Evolutionary conservation across 352 stramenopile species (phyloP), one percentile per base, ranked within the genome.

Genomic region (Lagenidium giganteum): DNA sequence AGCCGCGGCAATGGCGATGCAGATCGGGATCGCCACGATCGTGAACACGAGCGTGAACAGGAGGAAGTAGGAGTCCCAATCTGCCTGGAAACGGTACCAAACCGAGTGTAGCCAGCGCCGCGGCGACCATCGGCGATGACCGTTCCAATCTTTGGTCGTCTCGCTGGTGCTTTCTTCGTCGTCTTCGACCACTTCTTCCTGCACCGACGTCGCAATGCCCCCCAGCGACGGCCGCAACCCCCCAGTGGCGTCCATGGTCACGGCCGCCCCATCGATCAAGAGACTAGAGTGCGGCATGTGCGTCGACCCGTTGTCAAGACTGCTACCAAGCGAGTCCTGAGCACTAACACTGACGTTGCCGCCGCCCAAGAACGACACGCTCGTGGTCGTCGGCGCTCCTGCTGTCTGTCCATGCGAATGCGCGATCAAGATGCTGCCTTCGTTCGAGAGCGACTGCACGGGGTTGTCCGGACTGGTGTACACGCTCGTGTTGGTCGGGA

Each of bases 391-490:
- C 30, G 30, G 43, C 12, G 17, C 22, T 8, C 18, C 53, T 11
- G 54, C 48, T 8, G 51, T 41, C 35, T 68, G 59, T 11, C 47
- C 50, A 47, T 80, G 67, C 16, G 69, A 61, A 53, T 89, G 73
- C 41, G 77, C 66, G 49, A 87, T 85, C 42, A 90, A 65, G 45
- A 90, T 86, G 13, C 72, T n/a, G n/a, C n/a, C n/a, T n/a, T n/a
- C n/a, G n/a, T n/a, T n/a, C n/a, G n/a, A n/a, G 11, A 75, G 46
- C 30, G 78, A 83, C 33, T 74, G 78, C 57, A 83, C 61, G 46
- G 87, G 84, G 44, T 90, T 90, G 40, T 73, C 70, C 14, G 74
- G 72, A 42, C 73, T 90, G 11, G 74, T 83, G 45, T 80, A 90
- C 27, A 87, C 72, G 24, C 58, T 70, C 25, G 55, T 47, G 42